Conservation (phyloP, 495 filamentous ascomycete genomes). For the Aspergillus biplanus region DNA sequence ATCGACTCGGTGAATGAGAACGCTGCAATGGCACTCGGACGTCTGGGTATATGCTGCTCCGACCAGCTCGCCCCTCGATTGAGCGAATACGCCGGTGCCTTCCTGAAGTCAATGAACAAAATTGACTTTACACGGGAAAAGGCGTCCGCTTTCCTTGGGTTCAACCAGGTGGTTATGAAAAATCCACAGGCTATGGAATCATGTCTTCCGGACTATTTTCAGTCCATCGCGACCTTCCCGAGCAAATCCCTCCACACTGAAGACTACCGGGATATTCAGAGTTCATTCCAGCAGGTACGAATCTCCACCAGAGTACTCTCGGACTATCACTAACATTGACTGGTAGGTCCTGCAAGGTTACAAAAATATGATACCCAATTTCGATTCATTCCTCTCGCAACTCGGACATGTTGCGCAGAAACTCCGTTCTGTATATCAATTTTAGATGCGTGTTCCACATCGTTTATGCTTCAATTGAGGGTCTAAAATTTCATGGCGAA, state of each 20-base stretch:
- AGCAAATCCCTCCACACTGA: constrained; percentile 58
- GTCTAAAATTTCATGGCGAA: constrained; percentile 31
- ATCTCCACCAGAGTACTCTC: neutral
- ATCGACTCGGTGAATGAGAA: constrained; percentile 94
- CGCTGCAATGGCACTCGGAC: constrained; percentile 88
- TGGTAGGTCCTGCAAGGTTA: constrained; percentile 80
- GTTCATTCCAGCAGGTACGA: constrained; percentile 55
- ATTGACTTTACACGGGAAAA: constrained; percentile 94
- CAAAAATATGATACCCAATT: constrained; percentile 82
- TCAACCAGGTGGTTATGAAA: constrained; percentile 78
- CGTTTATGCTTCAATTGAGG: constrained; percentile 17
- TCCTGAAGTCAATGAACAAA: constrained; percentile 78
- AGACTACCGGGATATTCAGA: constrained; percentile 54
- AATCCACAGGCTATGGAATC: constrained; percentile 94
- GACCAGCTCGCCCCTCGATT: constrained; percentile 80
- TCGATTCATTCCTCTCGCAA: constrained; percentile 75
- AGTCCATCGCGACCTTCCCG: constrained; percentile 74
- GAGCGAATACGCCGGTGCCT: constrained; percentile 76
- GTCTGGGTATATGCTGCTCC: constrained; percentile 82
- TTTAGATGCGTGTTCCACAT: constrained; percentile 35
- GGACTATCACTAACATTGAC: constrained; percentile 20
- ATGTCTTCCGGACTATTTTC: constrained; percentile 80
- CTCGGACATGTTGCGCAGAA: constrained; percentile 66
- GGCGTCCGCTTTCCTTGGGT: constrained; percentile 88
- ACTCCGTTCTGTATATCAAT: constrained; percentile 49